Base-by-base conservation (phyloP, 75 land plant species). In the Cunninghamia lanceolata region DNA sequence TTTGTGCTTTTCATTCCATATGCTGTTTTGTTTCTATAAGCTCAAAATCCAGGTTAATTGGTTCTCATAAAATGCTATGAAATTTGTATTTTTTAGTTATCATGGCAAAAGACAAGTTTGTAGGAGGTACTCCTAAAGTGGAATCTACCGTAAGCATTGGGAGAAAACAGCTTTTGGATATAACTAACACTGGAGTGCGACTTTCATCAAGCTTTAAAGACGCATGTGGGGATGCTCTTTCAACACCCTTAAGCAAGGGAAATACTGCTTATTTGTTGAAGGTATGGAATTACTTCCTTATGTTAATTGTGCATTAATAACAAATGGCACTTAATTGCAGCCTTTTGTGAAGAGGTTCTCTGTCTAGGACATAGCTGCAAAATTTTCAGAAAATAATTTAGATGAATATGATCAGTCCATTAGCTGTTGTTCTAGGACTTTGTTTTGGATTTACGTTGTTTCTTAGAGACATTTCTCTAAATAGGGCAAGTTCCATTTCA, bases 171-270 rank as follows among this genome's bases (percentile, higher is more conserved):
- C 82, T 80, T 21, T 28, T 11, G 40, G 82, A 80, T 43, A 80
- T 80, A 80, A 80, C 82, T 2, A 80, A 80, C 82, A 80, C 82
- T 28, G 50, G 47, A 25, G 82, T 80, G 82, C 82, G 47, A 80
- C 47, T 21, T 80, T 9, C 50, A 28, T 28, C 82, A 43, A 80
- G 46, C 32, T 45, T 80, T 14, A 80, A 39, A 43, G 40, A 43
- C 25, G n/a, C 47, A 9, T 10, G 3, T 42, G 28, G 39, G 47
- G 46, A 13, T 19, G 82, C 45, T 40, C 46, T 79, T 42, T 40
- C 28, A n/a, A 25, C 82, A 80, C 82, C 82, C 9, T 80, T 43
- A 43, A 43, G 82, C n/a, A 80, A 80, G 30, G 82, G 82, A 80
- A 10, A 9, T 43, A 28, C 82, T 45, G n/a, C 82, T 80, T 50